Evolutionary conservation across 352 stramenopile genomes (phyloP).

Genomic region (Phytophthora melonis): DNA sequence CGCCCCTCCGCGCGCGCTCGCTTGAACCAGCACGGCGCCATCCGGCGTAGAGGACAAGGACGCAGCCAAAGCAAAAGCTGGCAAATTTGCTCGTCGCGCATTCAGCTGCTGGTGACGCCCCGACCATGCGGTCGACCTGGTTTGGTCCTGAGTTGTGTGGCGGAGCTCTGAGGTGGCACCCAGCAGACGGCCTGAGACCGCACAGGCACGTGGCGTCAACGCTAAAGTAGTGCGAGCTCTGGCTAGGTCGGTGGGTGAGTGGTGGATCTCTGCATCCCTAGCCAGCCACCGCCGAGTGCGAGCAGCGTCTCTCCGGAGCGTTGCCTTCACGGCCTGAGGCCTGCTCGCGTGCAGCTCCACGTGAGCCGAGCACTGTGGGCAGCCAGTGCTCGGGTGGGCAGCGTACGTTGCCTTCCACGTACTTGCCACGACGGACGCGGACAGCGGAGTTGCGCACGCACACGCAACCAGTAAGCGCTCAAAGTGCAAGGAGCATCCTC

Average conservation of each 20-base stretch:
- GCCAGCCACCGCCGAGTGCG: neutral
- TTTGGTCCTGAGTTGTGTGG: conserved; percentile 5
- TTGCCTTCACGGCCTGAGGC: no score
- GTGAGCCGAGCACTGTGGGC: neutral
- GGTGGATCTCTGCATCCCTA: neutral
- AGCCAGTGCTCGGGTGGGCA: neutral
- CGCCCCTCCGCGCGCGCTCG: conserved; percentile 3
- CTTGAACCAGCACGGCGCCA: conserved; percentile 15
- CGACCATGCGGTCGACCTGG: neutral
- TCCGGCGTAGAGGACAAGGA: neutral
- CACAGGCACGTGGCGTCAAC: conserved; percentile 4
- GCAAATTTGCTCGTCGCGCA: conserved; percentile 16
- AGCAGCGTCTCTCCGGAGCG: neutral
- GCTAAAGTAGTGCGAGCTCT: neutral
- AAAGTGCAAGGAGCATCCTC: neutral
- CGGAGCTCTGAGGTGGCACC: neutral
- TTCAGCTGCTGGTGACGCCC: conserved; percentile 6
- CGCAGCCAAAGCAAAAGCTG: neutral
- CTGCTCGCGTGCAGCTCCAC: no score
- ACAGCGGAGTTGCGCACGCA: neutral
- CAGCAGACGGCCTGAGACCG: conserved; percentile 4
- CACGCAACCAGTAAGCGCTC: neutral
- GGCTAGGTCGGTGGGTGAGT: neutral
- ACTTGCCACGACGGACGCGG: neutral
- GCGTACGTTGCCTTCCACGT: neutral